phyloP scores from a whole-genome alignment of 2,329 filamentous ascomycete genomes.

The Colletotrichum navitas region DNA sequence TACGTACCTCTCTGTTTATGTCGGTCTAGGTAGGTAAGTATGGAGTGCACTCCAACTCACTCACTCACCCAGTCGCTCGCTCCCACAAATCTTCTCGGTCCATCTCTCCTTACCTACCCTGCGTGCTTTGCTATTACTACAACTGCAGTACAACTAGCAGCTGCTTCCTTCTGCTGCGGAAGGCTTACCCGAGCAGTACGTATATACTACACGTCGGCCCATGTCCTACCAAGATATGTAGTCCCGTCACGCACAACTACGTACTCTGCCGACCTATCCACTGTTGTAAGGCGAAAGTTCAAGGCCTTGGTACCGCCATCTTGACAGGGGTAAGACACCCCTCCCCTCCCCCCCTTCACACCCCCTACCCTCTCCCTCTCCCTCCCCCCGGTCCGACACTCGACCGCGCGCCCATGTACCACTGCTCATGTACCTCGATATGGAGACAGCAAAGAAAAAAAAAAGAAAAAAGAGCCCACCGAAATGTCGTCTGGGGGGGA shows the following conservation, averaged over 20 bases:
- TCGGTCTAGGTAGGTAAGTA: slow-evolving; percentile 21
- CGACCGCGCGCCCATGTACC: background rate
- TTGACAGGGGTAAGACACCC: slow-evolving; percentile 26
- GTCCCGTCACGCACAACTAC: background rate
- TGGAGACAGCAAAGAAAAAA: slow-evolving; percentile 5
- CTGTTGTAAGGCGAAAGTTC: slow-evolving; percentile 36
- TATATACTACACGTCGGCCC: slow-evolving; percentile 1
- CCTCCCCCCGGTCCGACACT: slow-evolving; percentile 3
- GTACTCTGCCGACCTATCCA: slow-evolving; percentile 19
- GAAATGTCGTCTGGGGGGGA: slow-evolving; percentile 30
- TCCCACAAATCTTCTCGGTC: background rate
- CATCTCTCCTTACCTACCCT: slow-evolving; percentile 10
- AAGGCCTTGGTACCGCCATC: slow-evolving; percentile 28
- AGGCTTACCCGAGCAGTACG: slow-evolving; percentile 28
- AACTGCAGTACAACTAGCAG: background rate
- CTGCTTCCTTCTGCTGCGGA: background rate
- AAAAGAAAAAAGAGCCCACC: slow-evolving; percentile 21
- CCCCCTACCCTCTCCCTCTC: background rate
- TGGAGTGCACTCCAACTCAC: slow-evolving; percentile 12
- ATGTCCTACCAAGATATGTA: slow-evolving; percentile 19
- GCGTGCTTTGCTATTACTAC: background rate
- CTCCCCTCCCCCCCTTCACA: background rate
- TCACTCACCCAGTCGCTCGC: slow-evolving; percentile 4
- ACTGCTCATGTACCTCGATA: slow-evolving; percentile 22
- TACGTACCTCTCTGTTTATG: slow-evolving; percentile 16